Base-by-base conservation (phyloP, 306 rosid species). In the Trifolium pratense region DNA sequence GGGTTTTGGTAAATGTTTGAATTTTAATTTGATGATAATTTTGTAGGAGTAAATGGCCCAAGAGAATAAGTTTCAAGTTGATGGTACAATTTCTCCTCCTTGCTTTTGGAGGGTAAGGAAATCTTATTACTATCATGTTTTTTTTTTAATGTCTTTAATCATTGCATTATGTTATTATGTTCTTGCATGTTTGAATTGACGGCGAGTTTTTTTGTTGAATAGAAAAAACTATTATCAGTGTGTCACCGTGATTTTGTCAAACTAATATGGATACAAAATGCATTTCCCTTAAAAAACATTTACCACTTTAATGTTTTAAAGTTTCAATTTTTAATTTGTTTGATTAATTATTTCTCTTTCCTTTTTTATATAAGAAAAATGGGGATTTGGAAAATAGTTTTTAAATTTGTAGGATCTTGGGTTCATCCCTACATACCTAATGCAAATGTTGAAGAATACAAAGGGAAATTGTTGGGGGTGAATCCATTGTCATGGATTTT, bases 31-130 rank as follows among this genome's bases (percentile, higher is more conserved):
- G 1, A 71, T 78, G 9, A 72, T 79, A 5, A 70, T 63, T 21
- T 74, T 80, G 82, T 89, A 93, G 97, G 84, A 78, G 39, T 58
- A 75, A 42, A 71, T 93, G 97, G 97, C 97, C 97, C 17, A 78
- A 32, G 53, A 87, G 70, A 75, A 7, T 85, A 66, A 78, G 75
- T 66, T 72, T 77, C 42, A 93, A 87, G 86, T 78, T 91, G 82
- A 0, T 77, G 39, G 31, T 71, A 53, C 89, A 80, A 86, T 63
- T 91, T 68, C 14, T 88, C 21, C 51, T 88, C 32, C 88, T 93
- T 77, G 74, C 91, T 17, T 65, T 91, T 26, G 94, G 90, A 80
- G 94, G 96, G 98, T 91, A 83, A 59, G 84, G 7, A 53, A 52
- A 17, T 63, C 23, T 66, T 36, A 5, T 53, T 42, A 20, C 18